Conservation (phyloP, 2,329 filamentous ascomycete species). For the Malbranchea cinnamomea region DNA sequence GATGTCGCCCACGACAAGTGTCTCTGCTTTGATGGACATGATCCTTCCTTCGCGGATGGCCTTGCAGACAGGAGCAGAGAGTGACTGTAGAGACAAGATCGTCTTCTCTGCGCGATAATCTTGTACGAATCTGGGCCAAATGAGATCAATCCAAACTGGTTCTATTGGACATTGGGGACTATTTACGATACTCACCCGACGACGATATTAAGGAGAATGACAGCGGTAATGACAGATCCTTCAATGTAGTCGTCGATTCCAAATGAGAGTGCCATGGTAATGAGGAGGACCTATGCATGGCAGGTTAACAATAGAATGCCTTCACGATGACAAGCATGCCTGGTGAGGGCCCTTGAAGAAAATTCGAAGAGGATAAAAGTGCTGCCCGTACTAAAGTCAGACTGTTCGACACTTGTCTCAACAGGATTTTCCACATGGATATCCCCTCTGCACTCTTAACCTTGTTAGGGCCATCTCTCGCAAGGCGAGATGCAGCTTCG, state of each 20-base stretch:
- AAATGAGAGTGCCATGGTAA: constrained; percentile 53
- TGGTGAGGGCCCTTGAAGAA: too few species aligned
- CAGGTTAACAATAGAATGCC: too few species aligned
- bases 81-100: constrained; percentile 36
- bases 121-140: constrained; percentile 31
- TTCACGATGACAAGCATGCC: too few species aligned
- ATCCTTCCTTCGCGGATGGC: constrained; percentile 37
- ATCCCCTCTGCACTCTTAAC: constrained; percentile 57
- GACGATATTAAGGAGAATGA: constrained; percentile 42
- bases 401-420: constrained; percentile 65
- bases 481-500: constrained; percentile 51
- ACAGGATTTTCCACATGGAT: constrained; percentile 59
- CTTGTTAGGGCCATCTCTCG: constrained; percentile 53
- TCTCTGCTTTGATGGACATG: constrained; percentile 37
- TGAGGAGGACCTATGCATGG: constrained; percentile 55
- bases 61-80: constrained; percentile 36
- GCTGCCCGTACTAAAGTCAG: constrained; percentile 44
- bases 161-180: too few species aligned
- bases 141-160: not conserved
- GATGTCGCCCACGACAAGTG: constrained; percentile 45
- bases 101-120: constrained; percentile 40
- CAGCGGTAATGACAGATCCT: constrained; percentile 43
- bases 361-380: constrained; percentile 6
- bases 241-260: constrained; percentile 43
- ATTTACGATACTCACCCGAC: constrained; percentile 34